Base-by-base conservation (phyloP, 805 yeast species). In the Wickerhamiella hasegawae region DNA sequence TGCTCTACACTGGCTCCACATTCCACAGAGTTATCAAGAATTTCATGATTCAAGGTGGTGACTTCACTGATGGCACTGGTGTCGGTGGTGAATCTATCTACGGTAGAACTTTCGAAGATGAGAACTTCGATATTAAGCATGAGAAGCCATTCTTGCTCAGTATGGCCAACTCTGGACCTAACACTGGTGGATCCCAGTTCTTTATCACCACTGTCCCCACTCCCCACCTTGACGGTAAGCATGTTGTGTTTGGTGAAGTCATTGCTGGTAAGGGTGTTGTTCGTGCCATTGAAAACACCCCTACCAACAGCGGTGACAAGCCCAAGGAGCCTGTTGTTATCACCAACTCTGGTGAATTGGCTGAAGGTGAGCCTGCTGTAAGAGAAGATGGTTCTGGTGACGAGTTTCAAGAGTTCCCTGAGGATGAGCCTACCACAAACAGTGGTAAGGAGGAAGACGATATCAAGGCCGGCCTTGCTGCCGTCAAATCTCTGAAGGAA, bases 151-250 rank as follows among this genome's bases (percentile, higher is more conserved):
- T 78, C 57, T 65, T 90, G 46, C 68, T 87, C 47, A 81, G 94
- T 5, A 90, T 87, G 97, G 97, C 98, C 39, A 87, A 87, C 53
- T 81, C 96, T 4, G 97, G 97, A 14, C 84, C 94, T 40, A 73
- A 76, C 55, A 87, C 97, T 33, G 90, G 90, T 53, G 97, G 97
- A 1, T 83, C 95, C 2, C 97, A 87, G 59, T 90, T 83, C 49
- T 87, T 87, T 57, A 74, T 87, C 49, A 87, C 98, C 19, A 82
- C 95, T 2, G 90, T 73, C 2, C 75, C 83, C 28, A 83, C 96
- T 1, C 94, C 97, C 5, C 97, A 87, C 58, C 69, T 90, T 45
- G 87, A 90, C 53, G 92, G 87, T 18, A 87, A 87, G 57, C 98
- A 90, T 55, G 96, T 85, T 35, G 97, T 90, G 3, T 90, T 90